Conservation (phyloP, 306 rosid species). For the Quercus suber region DNA sequence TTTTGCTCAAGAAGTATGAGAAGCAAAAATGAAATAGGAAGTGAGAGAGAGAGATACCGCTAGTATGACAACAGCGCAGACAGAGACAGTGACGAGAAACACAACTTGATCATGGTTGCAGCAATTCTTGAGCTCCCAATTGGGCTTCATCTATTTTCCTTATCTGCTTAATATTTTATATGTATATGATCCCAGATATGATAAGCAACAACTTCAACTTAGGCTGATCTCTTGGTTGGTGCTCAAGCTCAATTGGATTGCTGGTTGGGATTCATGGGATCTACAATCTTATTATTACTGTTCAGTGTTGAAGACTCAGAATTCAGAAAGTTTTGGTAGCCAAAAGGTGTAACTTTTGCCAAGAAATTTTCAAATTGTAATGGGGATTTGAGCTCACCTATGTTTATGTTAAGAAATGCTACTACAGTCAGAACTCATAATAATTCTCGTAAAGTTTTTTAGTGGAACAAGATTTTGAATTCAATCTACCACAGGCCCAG, state of each 20-base stretch:
- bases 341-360: background rate
- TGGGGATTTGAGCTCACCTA: background rate
- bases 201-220: background rate
- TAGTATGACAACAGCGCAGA: constrained; percentile 59
- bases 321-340: background rate
- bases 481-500: too few relatives aligned
- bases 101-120: constrained; percentile 66
- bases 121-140: constrained; percentile 62
- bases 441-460: too few relatives aligned
- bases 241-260: background rate
- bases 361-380: background rate
- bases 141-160: constrained; percentile 40
- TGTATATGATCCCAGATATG: background rate
- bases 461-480: too few relatives aligned
- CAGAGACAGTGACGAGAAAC: constrained; percentile 45
- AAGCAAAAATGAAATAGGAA: background rate
- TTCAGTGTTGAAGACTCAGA: background rate
- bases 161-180: background rate
- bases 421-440: too few relatives aligned
- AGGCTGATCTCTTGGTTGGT: background rate
- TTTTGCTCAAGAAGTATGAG: background rate
- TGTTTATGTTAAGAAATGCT: too few relatives aligned
- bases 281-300: background rate
- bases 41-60: constrained; percentile 35
- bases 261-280: constrained; percentile 2